A percentile compares a stretch with the other conserved stretches of the same genome.
Evolutionary conservation across 179 eudicot genomes (phyloP).

Genomic region (Beta corolliflora): DNA sequence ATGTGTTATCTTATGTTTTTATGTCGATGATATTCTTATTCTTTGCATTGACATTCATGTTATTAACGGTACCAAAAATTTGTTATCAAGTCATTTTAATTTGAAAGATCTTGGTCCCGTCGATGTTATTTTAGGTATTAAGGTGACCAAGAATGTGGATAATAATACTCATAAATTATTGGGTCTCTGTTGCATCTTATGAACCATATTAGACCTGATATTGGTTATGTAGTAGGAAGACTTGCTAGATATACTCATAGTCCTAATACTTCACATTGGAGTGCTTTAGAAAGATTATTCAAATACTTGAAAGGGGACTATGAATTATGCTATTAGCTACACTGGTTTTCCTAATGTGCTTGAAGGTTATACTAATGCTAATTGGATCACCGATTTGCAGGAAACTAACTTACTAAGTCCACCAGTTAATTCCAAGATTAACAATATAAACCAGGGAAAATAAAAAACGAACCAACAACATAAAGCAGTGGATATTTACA

Average conservation of each 20-base stretch:
- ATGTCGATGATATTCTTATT: not conserved
- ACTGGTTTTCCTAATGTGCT: not conserved
- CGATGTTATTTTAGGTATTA: not conserved
- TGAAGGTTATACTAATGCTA: constrained; percentile 10
- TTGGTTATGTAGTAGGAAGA: not conserved
- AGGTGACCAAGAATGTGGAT: not conserved
- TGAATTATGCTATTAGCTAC: not conserved
- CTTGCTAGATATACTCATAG: not conserved
- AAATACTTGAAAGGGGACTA: constrained; percentile 5
- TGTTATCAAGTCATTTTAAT: not conserved
- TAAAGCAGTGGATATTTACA: too few species aligned
- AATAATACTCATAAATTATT: too few species aligned
- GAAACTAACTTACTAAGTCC: not conserved
- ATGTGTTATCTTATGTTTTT: not conserved
- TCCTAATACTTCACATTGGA: not conserved
- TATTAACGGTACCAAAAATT: not conserved
- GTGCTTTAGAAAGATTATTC: not conserved
- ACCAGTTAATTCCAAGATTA: too few species aligned
- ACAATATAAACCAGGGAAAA: too few species aligned
- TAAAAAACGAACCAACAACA: too few species aligned
- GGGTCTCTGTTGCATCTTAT: too few species aligned
- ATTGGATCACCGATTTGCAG: not conserved
- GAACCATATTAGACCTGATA: not conserved
- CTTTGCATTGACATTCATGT: not conserved
- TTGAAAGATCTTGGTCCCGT: not conserved